Conservation (phyloP, 2,329 filamentous ascomycete genomes). For the Pseudocercospora fijiensis region DNA sequence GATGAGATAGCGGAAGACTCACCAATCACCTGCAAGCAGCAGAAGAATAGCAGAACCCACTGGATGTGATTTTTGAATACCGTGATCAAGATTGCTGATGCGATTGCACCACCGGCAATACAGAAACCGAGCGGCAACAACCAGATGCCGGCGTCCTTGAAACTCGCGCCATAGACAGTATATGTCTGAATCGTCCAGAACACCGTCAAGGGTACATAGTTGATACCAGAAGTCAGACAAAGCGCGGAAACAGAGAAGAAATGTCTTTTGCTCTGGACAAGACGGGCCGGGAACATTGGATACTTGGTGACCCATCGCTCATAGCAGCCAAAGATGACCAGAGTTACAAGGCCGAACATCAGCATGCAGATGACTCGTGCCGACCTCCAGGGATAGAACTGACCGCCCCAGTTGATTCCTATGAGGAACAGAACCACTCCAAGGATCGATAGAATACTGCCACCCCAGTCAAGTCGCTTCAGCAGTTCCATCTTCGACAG, state of each 20-base stretch:
- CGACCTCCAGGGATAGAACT: conserved; percentile 20
- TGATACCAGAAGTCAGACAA: conserved; percentile 34
- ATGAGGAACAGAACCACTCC: conserved; percentile 53
- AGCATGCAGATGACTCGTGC: conserved; percentile 27
- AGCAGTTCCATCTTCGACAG: conserved; percentile 45
- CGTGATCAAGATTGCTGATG: conserved; percentile 58
- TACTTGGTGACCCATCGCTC: conserved; percentile 26
- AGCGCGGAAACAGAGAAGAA: conserved; percentile 25
- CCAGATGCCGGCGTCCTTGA: conserved; percentile 53
- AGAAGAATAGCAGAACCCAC: conserved; percentile 58
- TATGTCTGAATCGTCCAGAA: conserved; percentile 64
- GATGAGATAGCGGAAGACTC: background rate
- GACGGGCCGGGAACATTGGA: conserved; percentile 33
- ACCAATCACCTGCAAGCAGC: conserved; percentile 64
- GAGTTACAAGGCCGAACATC: conserved; percentile 25
- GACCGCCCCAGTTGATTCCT: conserved; percentile 34
- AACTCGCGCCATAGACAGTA: conserved; percentile 56
- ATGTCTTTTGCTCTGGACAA: conserved; percentile 31
- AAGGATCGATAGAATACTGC: conserved; percentile 50
- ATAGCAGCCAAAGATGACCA: conserved; percentile 29
- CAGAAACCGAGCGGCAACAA: conserved; percentile 63
- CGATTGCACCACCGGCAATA: conserved; percentile 59
- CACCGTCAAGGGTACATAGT: conserved; percentile 43
- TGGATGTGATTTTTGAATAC: conserved; percentile 59
- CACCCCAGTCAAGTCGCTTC: conserved; percentile 51